Conservation (phyloP, 192 early-diverging fungal genomes). For the Coemansia sp. region DNA sequence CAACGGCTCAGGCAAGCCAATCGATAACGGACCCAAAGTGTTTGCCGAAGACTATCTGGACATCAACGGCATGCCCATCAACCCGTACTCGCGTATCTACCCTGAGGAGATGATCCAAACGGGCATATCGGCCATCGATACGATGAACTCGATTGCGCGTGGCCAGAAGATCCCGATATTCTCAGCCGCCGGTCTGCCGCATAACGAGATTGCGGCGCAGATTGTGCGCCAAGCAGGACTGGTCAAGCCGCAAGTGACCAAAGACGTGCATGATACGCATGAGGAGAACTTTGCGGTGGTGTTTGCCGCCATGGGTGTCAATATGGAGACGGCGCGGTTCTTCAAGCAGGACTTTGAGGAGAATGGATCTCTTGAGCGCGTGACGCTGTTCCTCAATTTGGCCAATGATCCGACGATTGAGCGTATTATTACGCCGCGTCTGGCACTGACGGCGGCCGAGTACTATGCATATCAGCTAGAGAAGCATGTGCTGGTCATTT, state of each 20-base stretch:
- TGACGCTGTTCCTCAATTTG: slow-evolving; percentile 98
- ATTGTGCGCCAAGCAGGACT: slow-evolving; percentile 99
- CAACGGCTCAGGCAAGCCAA: slow-evolving; percentile 98
- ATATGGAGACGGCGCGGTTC: slow-evolving; percentile 99
- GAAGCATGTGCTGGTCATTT: slow-evolving; percentile 98
- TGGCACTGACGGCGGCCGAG: slow-evolving; percentile 98
- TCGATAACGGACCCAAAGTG: slow-evolving; percentile 99
- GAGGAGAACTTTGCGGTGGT: slow-evolving; percentile 99
- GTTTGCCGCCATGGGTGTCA: slow-evolving; percentile 99
- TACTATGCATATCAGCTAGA: slow-evolving; percentile 99
- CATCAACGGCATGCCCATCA: slow-evolving; percentile 86
- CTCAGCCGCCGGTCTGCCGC: slow-evolving; percentile 96
- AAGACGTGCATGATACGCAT: slow-evolving; percentile 92
- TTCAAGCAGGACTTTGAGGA: slow-evolving; percentile 99
- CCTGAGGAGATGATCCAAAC: slow-evolving; percentile 99
- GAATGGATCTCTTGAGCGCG: slow-evolving; percentile 98
- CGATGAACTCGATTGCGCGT: slow-evolving; percentile 99
- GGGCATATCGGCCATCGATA: slow-evolving; percentile 98
- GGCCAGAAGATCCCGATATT: slow-evolving; percentile 99
- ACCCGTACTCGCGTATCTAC: slow-evolving; percentile 98
- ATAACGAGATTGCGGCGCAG: slow-evolving; percentile 99
- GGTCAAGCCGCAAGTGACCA: slow-evolving; percentile 83
- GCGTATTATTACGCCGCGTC: slow-evolving; percentile 98
- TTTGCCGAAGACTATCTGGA: slow-evolving; percentile 99
- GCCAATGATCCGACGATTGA: slow-evolving; percentile 99